phyloP scores from a whole-genome alignment of 164 flowering plant genomes.

The Pachysandra terminalis region DNA sequence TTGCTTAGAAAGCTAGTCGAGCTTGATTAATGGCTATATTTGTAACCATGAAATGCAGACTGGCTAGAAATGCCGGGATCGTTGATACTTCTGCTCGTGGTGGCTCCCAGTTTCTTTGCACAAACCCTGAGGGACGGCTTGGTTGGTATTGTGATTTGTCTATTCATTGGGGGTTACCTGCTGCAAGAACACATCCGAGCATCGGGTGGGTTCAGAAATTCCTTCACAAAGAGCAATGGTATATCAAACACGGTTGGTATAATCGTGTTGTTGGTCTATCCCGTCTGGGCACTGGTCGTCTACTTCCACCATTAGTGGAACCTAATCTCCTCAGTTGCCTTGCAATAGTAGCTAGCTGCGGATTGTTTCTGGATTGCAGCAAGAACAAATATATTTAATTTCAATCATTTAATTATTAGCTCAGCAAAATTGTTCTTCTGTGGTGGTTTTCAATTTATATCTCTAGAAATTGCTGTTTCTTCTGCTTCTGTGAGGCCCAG shows the following conservation, averaged over 20 bases:
- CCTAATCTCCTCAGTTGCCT: too few species aligned
- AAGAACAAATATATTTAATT: background rate
- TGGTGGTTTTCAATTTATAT: background rate
- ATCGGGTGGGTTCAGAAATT: constrained; percentile 84
- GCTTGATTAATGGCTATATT: background rate
- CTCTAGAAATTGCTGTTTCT: too few species aligned
- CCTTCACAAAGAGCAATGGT: constrained; percentile 70
- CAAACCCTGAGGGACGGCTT: constrained; percentile 41
- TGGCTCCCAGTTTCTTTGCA: constrained; percentile 70
- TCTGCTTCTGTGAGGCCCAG: too few species aligned
- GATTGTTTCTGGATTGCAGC: background rate
- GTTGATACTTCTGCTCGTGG: constrained; percentile 75
- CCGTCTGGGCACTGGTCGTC: constrained; percentile 67
- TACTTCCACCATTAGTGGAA: constrained; percentile 18
- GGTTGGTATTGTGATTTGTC: constrained; percentile 54
- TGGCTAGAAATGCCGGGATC: constrained; percentile 89
- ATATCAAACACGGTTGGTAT: constrained; percentile 86
- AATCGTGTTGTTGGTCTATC: constrained; percentile 61
- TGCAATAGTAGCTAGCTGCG: too few species aligned
- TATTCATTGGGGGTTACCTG: constrained; percentile 73
- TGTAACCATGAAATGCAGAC: constrained; percentile 38
- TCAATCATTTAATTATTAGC: background rate
- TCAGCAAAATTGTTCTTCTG: background rate
- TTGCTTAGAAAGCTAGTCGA: background rate
- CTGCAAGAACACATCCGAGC: constrained; percentile 94